Conservation (phyloP, 2,329 filamentous ascomycete genomes). For the Fusarium gaditjirri region DNA sequence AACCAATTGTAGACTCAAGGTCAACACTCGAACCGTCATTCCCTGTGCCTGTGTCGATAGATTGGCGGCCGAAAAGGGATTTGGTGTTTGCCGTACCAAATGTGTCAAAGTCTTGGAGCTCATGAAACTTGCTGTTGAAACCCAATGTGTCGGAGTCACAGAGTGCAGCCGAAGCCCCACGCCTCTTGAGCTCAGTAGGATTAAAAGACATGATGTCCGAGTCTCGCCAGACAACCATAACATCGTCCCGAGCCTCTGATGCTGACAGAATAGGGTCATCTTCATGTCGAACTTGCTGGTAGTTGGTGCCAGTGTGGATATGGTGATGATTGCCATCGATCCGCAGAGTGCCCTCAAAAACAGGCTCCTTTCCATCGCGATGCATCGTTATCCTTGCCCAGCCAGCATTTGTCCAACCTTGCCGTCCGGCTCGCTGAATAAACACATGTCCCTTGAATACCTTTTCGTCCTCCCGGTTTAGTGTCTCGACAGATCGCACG, state of each 20-base stretch:
- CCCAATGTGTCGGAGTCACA: constrained; percentile 80
- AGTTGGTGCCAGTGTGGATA: constrained; percentile 79
- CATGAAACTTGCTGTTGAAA: constrained; percentile 78
- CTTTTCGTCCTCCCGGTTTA: constrained; percentile 79
- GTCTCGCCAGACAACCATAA: constrained; percentile 92
- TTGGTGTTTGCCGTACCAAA: constrained; percentile 71
- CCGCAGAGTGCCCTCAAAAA: constrained; percentile 92
- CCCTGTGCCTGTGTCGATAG: constrained; percentile 72
- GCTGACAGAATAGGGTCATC: constrained; percentile 74
- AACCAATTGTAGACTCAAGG: constrained; percentile 80
- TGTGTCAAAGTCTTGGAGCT: constrained; percentile 60
- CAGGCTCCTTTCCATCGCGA: constrained; percentile 78
- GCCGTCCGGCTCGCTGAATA: constrained; percentile 67
- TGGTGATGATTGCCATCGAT: constrained; percentile 87
- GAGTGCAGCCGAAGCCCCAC: constrained; percentile 59
- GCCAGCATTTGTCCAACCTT: constrained; percentile 81
- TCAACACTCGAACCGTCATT: constrained; percentile 81
- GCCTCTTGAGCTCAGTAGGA: constrained; percentile 73
- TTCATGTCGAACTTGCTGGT: constrained; percentile 75
- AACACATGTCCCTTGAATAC: constrained; percentile 87
- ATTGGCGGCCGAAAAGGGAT: constrained; percentile 77
- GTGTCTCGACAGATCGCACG: constrained; percentile 71
- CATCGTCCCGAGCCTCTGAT: constrained; percentile 67
- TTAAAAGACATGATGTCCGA: constrained; percentile 74
- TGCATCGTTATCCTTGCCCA: constrained; percentile 87